Percentiles rank a stretch among this genome's conserved stretches.
These are phyloP conservation scores for Alternaria dauci DNA, from an alignment of 2,329 filamentous ascomycete species.

Conservation along the genomic window DNA sequence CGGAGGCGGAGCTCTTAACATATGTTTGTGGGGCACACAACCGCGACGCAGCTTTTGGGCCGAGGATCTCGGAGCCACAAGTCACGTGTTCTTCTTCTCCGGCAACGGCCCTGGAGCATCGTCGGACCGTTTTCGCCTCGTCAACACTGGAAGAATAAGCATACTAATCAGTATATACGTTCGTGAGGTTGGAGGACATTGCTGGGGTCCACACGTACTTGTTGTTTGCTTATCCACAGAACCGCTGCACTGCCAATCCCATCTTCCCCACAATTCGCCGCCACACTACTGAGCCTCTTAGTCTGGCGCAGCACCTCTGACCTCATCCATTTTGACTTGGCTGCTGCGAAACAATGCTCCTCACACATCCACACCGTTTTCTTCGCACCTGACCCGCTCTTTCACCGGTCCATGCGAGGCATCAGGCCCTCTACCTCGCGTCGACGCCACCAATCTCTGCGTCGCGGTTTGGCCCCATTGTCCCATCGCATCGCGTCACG, in stretches of 20 bases:
- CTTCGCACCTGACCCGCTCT: background rate
- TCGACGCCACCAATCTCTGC: background rate
- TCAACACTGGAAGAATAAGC: background rate
- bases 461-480: background rate
- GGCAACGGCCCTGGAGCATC: slow-evolving; percentile 8
- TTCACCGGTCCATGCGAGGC: background rate
- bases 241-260: background rate
- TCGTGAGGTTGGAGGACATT: background rate
- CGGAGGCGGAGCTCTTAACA: slow-evolving; percentile 29
- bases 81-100: slow-evolving; percentile 15
- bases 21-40: slow-evolving; percentile 22
- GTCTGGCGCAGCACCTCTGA: background rate
- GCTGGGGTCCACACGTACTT: background rate
- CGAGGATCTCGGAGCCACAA: slow-evolving; percentile 21
- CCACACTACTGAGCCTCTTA: background rate
- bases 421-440: background rate
- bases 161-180: background rate
- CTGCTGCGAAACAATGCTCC: background rate
- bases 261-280: slow-evolving; percentile 12
- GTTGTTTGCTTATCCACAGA: background rate
- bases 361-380: background rate
- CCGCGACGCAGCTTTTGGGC: slow-evolving; percentile 12
- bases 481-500: background rate
- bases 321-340: slow-evolving; percentile 3
- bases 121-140: slow-evolving; percentile 1